Conservation (phyloP, 1,284 basidiomycete genomes). For the Malassezia dermatis region DNA sequence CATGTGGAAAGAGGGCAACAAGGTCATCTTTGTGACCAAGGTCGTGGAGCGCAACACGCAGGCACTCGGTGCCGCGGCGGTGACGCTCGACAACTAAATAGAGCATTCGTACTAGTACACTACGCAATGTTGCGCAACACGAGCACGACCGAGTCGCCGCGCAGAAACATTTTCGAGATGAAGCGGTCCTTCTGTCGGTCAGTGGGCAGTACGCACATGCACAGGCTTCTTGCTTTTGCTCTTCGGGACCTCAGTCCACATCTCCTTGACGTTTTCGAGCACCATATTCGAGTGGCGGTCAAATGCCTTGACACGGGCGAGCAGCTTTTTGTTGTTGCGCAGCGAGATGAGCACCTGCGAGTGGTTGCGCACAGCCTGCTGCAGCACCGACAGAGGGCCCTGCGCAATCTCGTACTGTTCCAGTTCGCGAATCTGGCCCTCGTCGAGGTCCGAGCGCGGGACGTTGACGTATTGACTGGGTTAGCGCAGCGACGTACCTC, state of each 20-base stretch:
- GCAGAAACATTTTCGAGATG: constrained; percentile 86
- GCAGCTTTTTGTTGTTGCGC: constrained; percentile 94
- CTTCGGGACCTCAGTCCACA: constrained; percentile 98
- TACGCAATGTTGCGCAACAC: constrained; percentile 19
- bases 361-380: constrained; percentile 94
- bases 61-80: constrained; percentile 65
- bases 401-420: constrained; percentile 54
- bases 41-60: constrained; percentile 64
- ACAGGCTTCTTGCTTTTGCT: constrained; percentile 97
- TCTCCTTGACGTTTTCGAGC: constrained; percentile 53
- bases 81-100: constrained; percentile 53
- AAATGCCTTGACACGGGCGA: constrained; percentile 96
- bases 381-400: constrained; percentile 90
- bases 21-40: constrained; percentile 76
- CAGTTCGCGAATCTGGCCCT: constrained; percentile 84
- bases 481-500: background rate
- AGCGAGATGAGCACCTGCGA: constrained; percentile 94
- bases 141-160: constrained; percentile 46
- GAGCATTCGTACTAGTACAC: background rate
- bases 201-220: constrained; percentile 52
- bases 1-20: constrained; percentile 94
- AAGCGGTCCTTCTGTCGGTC: constrained; percentile 59
- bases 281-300: constrained; percentile 98
- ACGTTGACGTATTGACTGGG: constrained; percentile 91
- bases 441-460: constrained; percentile 93